Conservation (phyloP, 2,329 filamentous ascomycete genomes). For the Fonsecaea erecta region DNA sequence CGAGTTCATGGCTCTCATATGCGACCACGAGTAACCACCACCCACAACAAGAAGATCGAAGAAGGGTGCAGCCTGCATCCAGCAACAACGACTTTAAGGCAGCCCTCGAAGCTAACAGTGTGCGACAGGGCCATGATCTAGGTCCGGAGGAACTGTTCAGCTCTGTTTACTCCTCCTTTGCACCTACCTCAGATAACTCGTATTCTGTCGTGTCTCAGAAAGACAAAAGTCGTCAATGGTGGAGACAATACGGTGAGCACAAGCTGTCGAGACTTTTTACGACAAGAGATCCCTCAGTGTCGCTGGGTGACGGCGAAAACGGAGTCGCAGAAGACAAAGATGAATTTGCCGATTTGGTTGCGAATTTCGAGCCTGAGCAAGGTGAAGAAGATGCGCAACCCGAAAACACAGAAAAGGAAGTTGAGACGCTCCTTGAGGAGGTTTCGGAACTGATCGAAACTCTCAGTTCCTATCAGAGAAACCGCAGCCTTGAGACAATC, state of each 20-base stretch:
- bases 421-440: constrained; percentile 59
- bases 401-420: constrained; percentile 50
- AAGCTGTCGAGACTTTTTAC: constrained; percentile 40
- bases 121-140: constrained; percentile 8
- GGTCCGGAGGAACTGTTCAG: constrained; percentile 43
- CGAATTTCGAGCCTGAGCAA: constrained; percentile 47
- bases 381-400: constrained; percentile 35
- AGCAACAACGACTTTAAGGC: constrained; percentile 19
- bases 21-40: constrained; percentile 5
- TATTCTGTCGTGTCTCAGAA: constrained; percentile 49
- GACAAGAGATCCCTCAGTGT: not conserved
- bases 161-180: constrained; percentile 56
- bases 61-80: constrained; percentile 9
- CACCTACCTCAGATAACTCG: constrained; percentile 53
- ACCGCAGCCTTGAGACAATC: constrained; percentile 56
- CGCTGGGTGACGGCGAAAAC: constrained; percentile 29
- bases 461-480: constrained; percentile 65
- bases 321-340: constrained; percentile 41
- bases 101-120: constrained; percentile 21
- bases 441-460: constrained; percentile 66
- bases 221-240: constrained; percentile 53
- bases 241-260: constrained; percentile 48
- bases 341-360: constrained; percentile 49
- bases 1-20: constrained; percentile 52
- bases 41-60: constrained; percentile 13